Percentiles rank a stretch among this genome's conserved stretches.
These are phyloP conservation scores for Cyclospora cayetanensis DNA, from an alignment of 169 alveolate species.

Conservation along the genomic window DNA sequence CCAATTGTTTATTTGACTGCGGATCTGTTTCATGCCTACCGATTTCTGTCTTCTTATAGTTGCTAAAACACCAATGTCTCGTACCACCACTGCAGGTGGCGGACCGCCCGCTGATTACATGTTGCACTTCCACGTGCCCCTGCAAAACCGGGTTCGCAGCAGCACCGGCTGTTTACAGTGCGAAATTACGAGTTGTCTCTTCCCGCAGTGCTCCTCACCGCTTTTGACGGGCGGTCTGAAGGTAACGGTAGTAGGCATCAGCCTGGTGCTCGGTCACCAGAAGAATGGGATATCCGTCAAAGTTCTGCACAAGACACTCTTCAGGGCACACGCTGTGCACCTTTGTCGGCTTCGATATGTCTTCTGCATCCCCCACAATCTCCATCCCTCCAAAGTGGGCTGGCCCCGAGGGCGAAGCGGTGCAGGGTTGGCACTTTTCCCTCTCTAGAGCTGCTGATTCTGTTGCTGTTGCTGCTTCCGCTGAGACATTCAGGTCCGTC, in stretches of 20 bases:
- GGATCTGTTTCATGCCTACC: too few species aligned
- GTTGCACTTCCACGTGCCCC: too few species aligned
- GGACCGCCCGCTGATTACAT: too few species aligned
- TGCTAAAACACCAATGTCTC: too few species aligned
- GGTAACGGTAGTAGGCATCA: slow-evolving; percentile 8
- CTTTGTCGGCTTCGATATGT: background rate
- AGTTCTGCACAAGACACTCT: slow-evolving; percentile 15
- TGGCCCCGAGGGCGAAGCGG: background rate
- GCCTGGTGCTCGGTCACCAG: background rate
- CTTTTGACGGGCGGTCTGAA: too few species aligned
- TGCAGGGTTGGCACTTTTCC: background rate
- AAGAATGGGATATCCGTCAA: slow-evolving; percentile 23
- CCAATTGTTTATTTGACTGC: too few species aligned
- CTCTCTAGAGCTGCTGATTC: background rate
- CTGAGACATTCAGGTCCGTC: background rate
- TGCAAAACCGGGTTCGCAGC: too few species aligned
- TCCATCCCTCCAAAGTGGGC: background rate
- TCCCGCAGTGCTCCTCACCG: too few species aligned
- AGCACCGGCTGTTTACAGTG: too few species aligned
- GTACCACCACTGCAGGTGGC: too few species aligned
- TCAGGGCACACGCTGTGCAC: background rate
- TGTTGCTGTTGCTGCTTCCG: background rate
- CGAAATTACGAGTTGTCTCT: too few species aligned
- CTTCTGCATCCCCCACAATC: slow-evolving; percentile 34
- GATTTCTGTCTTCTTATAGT: too few species aligned